Evolutionary conservation across 1,284 basidiomycete species (phyloP).

Genomic region (Ustilago crameri): DNA sequence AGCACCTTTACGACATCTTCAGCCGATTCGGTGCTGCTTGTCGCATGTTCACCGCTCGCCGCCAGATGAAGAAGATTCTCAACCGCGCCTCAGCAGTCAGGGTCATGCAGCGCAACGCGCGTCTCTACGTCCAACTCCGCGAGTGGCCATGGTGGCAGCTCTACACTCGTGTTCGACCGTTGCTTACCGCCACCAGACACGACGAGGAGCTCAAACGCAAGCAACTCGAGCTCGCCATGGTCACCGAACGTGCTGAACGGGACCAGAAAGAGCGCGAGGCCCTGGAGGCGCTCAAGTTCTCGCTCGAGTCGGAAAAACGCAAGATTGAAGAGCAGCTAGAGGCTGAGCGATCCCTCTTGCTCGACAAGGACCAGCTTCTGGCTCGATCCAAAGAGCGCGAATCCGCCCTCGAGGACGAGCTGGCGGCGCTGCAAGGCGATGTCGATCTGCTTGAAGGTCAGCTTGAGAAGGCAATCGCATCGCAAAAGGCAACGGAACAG

Average conservation of each 20-base stretch:
- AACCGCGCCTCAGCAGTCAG: conserved; percentile 90
- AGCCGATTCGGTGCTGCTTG: conserved; percentile 86
- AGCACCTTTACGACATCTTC: conserved; percentile 87
- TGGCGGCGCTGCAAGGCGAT: conserved; percentile 81
- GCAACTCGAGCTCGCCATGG: conserved; percentile 82
- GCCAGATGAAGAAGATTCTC: conserved; percentile 93
- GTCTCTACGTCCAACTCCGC: conserved; percentile 81
- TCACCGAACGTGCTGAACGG: conserved; percentile 63
- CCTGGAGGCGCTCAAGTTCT: conserved; percentile 56
- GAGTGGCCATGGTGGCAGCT: conserved; percentile 99
- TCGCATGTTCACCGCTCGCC: conserved; percentile 83
- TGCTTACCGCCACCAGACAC: conserved; percentile 89
- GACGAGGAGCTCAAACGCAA: conserved; percentile 92
- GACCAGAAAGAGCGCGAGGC: conserved; percentile 62
- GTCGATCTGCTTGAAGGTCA: conserved; percentile 86
- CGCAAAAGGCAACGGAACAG: conserved; percentile 68
- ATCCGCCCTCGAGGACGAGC: conserved; percentile 84
- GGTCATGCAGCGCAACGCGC: conserved; percentile 92
- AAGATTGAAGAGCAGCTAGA: conserved; percentile 81
- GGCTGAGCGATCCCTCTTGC: conserved; percentile 80
- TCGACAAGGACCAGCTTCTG: conserved; percentile 88
- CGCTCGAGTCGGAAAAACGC: conserved; percentile 59
- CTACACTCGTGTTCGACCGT: conserved; percentile 89
- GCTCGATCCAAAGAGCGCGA: conserved; percentile 87
- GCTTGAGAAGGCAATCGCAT: conserved; percentile 78